Evolutionary conservation across 148 eudicot genomes (phyloP).

Genomic region (Amaranthus palmeri): DNA sequence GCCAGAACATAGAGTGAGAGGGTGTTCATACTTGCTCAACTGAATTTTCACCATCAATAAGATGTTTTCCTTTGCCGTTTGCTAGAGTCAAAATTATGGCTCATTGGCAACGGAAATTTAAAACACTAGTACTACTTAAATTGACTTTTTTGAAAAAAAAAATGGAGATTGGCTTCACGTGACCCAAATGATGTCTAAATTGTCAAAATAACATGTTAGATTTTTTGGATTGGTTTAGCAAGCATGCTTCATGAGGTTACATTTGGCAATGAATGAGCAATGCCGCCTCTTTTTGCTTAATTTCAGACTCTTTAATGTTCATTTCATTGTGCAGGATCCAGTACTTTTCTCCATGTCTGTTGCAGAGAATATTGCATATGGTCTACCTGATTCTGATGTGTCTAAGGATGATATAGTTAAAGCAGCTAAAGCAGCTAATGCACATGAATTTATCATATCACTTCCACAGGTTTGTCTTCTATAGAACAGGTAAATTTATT

Average conservation of each 20-base stretch:
- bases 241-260: not conserved
- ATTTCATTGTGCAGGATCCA: conserved; percentile 63
- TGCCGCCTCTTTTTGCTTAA: not conserved
- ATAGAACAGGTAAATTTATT: not conserved
- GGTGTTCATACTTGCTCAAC: no score
- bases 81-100: no score
- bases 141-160: no score
- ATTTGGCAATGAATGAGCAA: not conserved
- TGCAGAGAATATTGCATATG: conserved; percentile 98
- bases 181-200: no score
- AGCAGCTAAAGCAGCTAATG: conserved; percentile 99
- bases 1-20: no score
- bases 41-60: no score
- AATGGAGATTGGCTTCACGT: no score
- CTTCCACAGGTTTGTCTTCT: conserved; percentile 74
- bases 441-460: conserved; percentile 91
- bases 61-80: no score
- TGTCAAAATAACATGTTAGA: no score
- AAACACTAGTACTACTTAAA: no score
- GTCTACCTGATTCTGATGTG: conserved; percentile 81
- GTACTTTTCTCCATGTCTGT: conserved; percentile 91
- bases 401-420: conserved; percentile 85
- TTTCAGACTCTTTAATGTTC: not conserved
- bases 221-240: no score
- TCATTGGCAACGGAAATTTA: no score